These are phyloP conservation scores for Ruellia speciosa DNA, from an alignment of 305 asterid genomes.

Conservation along the genomic window DNA sequence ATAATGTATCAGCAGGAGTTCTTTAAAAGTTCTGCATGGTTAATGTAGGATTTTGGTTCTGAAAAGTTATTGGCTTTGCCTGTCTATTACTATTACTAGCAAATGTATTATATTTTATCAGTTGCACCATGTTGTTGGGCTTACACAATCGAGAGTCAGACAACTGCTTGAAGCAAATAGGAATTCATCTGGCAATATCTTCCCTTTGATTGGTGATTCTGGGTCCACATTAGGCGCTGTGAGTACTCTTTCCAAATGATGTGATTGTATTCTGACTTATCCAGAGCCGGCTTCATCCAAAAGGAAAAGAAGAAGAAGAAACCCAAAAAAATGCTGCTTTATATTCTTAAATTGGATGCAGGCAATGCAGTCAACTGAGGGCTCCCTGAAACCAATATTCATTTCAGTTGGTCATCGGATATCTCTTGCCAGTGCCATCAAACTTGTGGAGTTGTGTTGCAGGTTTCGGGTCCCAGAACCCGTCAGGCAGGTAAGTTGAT, in stretches of 20 bases:
- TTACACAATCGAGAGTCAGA: constrained; percentile 49
- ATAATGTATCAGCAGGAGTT: neutral
- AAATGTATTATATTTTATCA: constrained; percentile 21
- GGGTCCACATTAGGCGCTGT: constrained; percentile 75
- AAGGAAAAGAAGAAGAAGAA: neutral
- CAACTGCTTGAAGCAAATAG: constrained; percentile 41
- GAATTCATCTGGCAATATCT: constrained; percentile 31
- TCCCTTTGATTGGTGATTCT: constrained; percentile 56
- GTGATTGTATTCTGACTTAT: neutral
- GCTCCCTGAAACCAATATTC: constrained; percentile 62
- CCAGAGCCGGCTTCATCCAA: neutral
- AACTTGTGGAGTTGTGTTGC: constrained; percentile 53
- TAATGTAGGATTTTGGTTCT: constrained; percentile 2
- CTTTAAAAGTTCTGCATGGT: neutral
- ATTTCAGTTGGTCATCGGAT: constrained; percentile 79
- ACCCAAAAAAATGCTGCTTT: neutral
- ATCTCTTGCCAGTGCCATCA: constrained; percentile 55
- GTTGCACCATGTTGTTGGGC: constrained; percentile 89
- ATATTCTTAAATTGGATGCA: constrained; percentile 23
- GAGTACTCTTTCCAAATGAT: constrained; percentile 16
- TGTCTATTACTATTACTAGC: constrained; percentile 14
- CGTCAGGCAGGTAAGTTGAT: constrained; percentile 56
- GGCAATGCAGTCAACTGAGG: constrained; percentile 64
- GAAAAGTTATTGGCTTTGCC: neutral
- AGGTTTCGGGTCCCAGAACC: constrained; percentile 84